phyloP scores from a whole-genome alignment of 176 grass and related monocot species.

The Thinopyrum elongatum region DNA sequence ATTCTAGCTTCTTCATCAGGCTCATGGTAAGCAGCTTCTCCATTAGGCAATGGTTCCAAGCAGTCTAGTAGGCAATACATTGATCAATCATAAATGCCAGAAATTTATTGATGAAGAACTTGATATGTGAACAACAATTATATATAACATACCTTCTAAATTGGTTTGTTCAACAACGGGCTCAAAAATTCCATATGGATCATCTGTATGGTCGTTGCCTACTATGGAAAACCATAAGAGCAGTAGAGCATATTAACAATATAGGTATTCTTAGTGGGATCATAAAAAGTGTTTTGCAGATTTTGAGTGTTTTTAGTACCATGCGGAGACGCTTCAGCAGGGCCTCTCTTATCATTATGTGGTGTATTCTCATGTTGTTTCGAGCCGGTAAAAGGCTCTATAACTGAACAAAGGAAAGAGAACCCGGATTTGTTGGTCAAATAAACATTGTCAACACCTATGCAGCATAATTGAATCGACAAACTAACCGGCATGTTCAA shows the following conservation, averaged over 20 bases:
- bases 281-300: too few relatives aligned
- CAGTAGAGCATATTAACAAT: neutral
- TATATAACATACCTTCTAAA: too few relatives aligned
- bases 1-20: too few relatives aligned
- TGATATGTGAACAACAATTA: too few relatives aligned
- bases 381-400: neutral
- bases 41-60: too few relatives aligned
- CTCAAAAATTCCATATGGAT: too few relatives aligned
- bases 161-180: too few relatives aligned
- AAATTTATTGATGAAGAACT: too few relatives aligned
- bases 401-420: neutral
- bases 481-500: neutral
- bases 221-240: neutral
- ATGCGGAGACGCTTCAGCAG: neutral
- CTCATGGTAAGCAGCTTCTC: too few relatives aligned
- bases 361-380: neutral
- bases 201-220: neutral
- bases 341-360: fast-evolving
- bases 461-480: neutral
- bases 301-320: neutral
- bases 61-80: too few relatives aligned
- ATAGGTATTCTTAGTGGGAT: too few relatives aligned
- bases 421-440: neutral
- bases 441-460: neutral
- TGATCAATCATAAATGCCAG: too few relatives aligned